Evolutionary conservation across 768 basidiomycete genomes (phyloP).

Genomic region (Lactarius vividus): DNA sequence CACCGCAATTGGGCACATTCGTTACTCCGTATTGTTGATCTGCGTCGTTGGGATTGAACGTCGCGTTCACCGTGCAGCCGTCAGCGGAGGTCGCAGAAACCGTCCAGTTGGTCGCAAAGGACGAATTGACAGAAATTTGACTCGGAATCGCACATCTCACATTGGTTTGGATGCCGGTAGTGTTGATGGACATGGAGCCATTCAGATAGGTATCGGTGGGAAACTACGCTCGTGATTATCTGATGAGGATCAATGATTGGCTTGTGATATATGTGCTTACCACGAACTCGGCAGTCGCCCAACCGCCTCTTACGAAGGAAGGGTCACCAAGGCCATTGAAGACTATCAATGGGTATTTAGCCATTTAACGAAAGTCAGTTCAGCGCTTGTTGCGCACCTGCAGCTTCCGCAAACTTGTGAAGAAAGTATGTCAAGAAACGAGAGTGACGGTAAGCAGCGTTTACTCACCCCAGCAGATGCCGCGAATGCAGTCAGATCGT

Average conservation of each 20-base stretch:
- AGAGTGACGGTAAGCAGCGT: slow-evolving; percentile 37
- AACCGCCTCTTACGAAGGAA: slow-evolving; percentile 49
- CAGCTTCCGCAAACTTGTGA: slow-evolving; percentile 23
- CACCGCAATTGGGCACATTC: slow-evolving; percentile 37
- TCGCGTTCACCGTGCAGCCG: slow-evolving; percentile 43
- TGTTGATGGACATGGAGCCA: slow-evolving; percentile 51
- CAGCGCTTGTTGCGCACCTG: slow-evolving; percentile 17
- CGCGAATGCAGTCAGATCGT: slow-evolving; percentile 17
- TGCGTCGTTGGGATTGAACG: slow-evolving; percentile 40
- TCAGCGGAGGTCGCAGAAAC: slow-evolving; percentile 46
- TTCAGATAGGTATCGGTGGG: slow-evolving; percentile 45
- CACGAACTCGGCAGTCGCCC: slow-evolving; percentile 54
- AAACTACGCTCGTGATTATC: slow-evolving; percentile 37
- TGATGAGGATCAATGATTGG: neutral
- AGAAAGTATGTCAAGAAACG: neutral
- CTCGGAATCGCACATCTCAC: slow-evolving; percentile 47
- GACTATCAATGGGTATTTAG: slow-evolving; percentile 40
- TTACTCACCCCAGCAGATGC: slow-evolving; percentile 26
- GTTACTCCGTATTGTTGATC: slow-evolving; percentile 51
- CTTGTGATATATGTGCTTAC: slow-evolving; percentile 34
- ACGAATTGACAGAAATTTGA: slow-evolving; percentile 23
- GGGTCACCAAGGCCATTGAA: slow-evolving; percentile 52
- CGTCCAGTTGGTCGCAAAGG: slow-evolving; percentile 36
- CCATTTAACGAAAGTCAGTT: slow-evolving; percentile 14
- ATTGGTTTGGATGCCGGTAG: slow-evolving; percentile 46